Evolutionary conservation across 2,329 filamentous ascomycete species (phyloP).

Genomic region (Fusarium chaquense): DNA sequence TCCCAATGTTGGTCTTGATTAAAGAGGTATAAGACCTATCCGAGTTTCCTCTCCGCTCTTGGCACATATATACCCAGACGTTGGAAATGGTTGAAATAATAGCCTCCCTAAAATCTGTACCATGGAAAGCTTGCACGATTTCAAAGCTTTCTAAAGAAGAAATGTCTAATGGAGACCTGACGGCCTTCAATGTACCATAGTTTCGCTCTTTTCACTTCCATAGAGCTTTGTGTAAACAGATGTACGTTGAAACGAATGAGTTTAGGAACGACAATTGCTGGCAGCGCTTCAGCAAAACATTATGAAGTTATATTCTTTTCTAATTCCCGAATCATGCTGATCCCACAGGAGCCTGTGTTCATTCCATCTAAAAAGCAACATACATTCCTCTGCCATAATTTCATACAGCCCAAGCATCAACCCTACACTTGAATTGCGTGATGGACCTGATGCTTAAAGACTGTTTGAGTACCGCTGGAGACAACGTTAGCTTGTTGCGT

Average conservation of each 20-base stretch:
- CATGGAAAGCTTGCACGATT: slow-evolving; percentile 21
- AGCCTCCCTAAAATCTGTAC: slow-evolving; percentile 30
- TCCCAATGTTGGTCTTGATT: slow-evolving; percentile 67
- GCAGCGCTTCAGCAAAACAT: slow-evolving; percentile 50
- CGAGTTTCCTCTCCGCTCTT: slow-evolving; percentile 38
- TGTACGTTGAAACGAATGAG: slow-evolving; percentile 52
- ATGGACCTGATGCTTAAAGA: background rate
- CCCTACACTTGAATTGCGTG: background rate
- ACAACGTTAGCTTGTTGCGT: background rate
- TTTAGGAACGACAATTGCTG: slow-evolving; percentile 50
- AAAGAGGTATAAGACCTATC: slow-evolving; percentile 47
- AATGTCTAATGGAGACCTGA: slow-evolving; percentile 47
- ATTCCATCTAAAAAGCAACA: background rate
- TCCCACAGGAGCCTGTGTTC: background rate
- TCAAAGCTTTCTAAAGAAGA: slow-evolving; percentile 31
- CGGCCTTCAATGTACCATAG: slow-evolving; percentile 57
- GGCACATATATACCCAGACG: slow-evolving; percentile 36
- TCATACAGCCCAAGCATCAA: background rate
- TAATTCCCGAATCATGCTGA: background rate
- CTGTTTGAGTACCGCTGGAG: background rate
- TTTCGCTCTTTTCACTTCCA: slow-evolving; percentile 53
- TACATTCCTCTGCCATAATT: background rate
- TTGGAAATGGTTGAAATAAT: slow-evolving; percentile 39
- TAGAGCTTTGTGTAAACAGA: slow-evolving; percentile 59
- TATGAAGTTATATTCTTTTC: slow-evolving; percentile 40